phyloP scores from a whole-genome alignment of 768 basidiomycete species.

The Gymnopilus dilepis region DNA sequence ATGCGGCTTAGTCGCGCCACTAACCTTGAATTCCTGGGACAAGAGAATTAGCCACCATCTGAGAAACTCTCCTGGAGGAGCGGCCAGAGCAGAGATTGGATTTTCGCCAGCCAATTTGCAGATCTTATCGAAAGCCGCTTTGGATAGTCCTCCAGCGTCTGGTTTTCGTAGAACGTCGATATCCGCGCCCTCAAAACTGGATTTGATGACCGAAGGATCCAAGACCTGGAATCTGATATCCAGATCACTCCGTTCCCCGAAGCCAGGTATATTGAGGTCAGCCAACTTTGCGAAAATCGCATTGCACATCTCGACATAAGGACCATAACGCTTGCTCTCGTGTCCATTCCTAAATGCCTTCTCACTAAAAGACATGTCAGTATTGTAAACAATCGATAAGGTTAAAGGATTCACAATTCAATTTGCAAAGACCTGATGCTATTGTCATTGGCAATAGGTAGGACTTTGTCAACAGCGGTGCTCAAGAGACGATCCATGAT shows the following conservation, averaged over 20 bases:
- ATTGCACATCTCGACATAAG: slow-evolving; percentile 3
- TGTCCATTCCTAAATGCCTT: neutral
- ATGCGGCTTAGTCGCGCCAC: no score
- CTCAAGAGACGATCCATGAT: neutral
- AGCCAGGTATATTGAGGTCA: neutral
- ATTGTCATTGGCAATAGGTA: slow-evolving; percentile 3
- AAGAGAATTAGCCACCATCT: no score
- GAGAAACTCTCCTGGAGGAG: no score
- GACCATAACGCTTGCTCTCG: neutral
- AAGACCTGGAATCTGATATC: slow-evolving; percentile 1
- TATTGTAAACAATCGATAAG: neutral
- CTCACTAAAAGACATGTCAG: neutral
- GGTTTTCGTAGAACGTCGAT: slow-evolving; percentile 1
- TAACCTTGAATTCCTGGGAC: no score
- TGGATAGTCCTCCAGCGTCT: neutral
- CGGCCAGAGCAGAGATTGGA: neutral
- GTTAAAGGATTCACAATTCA: neutral
- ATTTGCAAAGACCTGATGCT: neutral
- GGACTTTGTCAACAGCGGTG: neutral
- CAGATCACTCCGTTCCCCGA: neutral
- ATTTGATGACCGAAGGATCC: neutral
- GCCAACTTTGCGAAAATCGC: neutral
- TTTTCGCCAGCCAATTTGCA: neutral
- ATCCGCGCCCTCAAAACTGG: neutral
- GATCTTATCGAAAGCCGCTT: neutral